Evolutionary conservation across 495 filamentous ascomycete species (phyloP), one percentile per base, ranked within the genome.

Genomic region (Parachaetomium inaequale): DNA sequence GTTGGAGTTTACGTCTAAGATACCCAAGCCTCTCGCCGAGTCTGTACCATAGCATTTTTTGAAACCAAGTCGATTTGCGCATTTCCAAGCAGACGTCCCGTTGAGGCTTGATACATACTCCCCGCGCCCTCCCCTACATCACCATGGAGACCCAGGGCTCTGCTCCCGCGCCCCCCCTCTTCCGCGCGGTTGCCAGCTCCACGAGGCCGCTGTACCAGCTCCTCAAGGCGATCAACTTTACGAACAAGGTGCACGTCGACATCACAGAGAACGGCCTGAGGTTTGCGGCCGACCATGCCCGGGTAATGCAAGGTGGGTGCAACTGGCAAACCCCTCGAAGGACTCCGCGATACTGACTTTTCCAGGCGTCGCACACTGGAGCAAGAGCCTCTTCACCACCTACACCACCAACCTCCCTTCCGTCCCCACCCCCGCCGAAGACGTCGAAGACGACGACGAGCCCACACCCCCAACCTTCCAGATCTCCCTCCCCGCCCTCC

Each of bases 1-100:
- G 94, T 92, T 72, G 94, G 94, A 70, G 95, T 98, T 71, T 98
- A 98, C 87, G 94, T 98, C 76, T 98, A 78, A 77, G 75, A 76
- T 77, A 79, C 74, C 74, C 77, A 59, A 61, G 54, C 63, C 46
- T 60, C 66, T 67, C 55, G 65, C 60, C 67, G 64, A 63, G 63
- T 61, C 71, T 79, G 70, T 80, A 79, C 72, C 68, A 63, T 65
- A 56, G 34, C 28, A 61, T 56, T 50, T 52, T 38, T 59, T 55
- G 55, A 64, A 69, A 65, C 29, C 32, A 68, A 65, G 54, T 58
- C 61, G 54, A 63, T 58, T 58, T 63, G 36, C 54, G 46, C 43
- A 29, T 15, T 55, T 47, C 51, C 43, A 55, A 62, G 46, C 47
- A 62, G 55, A 43, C 25, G 29, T 36, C 23, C 32, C 23, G 3